These are phyloP conservation scores for Malus orientalis DNA, from an alignment of 306 rosid species.

Conservation along the genomic window DNA sequence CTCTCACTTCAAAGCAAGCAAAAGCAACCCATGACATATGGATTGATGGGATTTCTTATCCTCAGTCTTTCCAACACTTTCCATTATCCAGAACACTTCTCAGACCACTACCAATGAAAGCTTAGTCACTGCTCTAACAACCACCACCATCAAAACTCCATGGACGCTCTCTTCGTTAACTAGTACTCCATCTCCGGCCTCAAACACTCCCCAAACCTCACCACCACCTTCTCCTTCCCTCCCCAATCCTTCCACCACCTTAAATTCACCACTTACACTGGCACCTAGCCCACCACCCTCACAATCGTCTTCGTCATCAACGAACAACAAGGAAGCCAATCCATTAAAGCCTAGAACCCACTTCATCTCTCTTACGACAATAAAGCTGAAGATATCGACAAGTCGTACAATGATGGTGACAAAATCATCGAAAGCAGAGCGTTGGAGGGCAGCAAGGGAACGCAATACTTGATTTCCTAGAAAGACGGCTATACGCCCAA, in stretches of 20 bases:
- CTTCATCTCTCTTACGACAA: background rate
- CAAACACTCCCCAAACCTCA: conserved; percentile 25
- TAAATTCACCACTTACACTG: conserved; percentile 1
- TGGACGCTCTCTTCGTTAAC: conserved; percentile 59
- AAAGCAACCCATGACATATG: background rate
- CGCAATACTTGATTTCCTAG: conserved; percentile 84
- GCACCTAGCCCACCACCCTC: background rate
- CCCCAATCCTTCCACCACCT: conserved; percentile 19
- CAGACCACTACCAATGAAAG: background rate
- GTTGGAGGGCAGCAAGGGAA: conserved; percentile 28
- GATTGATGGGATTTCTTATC: conserved; percentile 72
- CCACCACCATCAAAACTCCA: conserved; percentile 1
- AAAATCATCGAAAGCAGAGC: conserved; percentile 76
- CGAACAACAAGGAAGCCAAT: conserved; percentile 20
- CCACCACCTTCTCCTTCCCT: conserved; percentile 3
- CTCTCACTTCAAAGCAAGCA: background rate
- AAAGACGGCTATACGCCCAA: conserved; percentile 74
- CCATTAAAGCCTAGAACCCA: background rate
- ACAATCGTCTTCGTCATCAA: conserved; percentile 27
- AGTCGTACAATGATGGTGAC: conserved; percentile 64
- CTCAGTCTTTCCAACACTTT: background rate
- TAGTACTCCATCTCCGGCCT: conserved; percentile 52
- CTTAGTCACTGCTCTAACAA: background rate
- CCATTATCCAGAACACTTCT: background rate
- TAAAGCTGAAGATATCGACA: conserved; percentile 9